These are phyloP conservation scores for Pyrenophora seminiperda DNA, from an alignment of 2,329 filamentous ascomycete genomes.

Conservation along the genomic window DNA sequence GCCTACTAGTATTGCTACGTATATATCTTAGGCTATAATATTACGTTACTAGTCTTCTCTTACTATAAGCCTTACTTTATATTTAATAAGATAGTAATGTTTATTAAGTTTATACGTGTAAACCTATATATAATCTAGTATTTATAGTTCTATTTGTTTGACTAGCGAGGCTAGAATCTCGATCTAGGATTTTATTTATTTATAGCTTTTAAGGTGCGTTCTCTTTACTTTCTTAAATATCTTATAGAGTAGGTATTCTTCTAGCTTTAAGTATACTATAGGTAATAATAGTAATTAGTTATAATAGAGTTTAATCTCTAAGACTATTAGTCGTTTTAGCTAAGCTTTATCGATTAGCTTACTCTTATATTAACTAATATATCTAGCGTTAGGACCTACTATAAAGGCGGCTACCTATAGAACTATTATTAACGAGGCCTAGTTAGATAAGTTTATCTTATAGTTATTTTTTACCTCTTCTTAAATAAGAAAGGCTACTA, in stretches of 20 bases:
- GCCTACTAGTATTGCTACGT: background rate
- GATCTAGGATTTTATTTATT: no score
- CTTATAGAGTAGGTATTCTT: background rate
- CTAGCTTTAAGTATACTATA: background rate
- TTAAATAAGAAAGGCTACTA: background rate
- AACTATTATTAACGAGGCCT: background rate
- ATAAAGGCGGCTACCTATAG: constrained; percentile 6
- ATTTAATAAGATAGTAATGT: constrained; percentile 5
- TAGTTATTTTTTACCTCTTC: background rate
- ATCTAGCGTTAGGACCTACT: background rate
- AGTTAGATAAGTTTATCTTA: background rate
- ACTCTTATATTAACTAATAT: background rate
- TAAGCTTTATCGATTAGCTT: constrained; percentile 3
- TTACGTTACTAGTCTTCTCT: constrained; percentile 18
- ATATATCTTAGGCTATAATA: background rate
- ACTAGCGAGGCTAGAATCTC: background rate
- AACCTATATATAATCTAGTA: constrained; percentile 12
- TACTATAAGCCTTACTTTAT: constrained; percentile 18
- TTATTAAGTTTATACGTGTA: constrained; percentile 11
- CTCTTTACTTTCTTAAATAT: background rate
- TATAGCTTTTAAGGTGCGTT: background rate
- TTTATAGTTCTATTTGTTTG: constrained; percentile 1
- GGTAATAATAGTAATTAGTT: constrained; percentile 1
- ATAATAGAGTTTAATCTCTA: background rate
- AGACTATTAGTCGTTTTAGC: constrained; percentile 1